Base-by-base conservation (phyloP, 2,329 filamentous ascomycete species). In the Xylaria digitata region DNA sequence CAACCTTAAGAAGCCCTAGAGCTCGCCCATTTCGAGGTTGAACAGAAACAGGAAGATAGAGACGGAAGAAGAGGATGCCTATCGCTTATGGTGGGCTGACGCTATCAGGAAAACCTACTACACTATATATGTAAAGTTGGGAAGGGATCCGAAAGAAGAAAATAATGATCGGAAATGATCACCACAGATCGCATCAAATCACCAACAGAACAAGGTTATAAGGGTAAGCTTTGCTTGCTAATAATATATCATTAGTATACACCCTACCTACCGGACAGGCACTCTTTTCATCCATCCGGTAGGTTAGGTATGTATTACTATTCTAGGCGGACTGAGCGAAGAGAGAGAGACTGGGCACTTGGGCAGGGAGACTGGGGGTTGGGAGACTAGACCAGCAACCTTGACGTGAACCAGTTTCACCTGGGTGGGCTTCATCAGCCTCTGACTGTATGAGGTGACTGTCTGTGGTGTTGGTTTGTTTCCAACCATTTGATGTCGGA, bases 381-480 rank as follows among this genome's bases (percentile, higher is more conserved):
- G 45, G 52, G 37, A 48, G 34, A 37, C 46, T 30, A 8, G 42
- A 61, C 45, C 54, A 46, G 46, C 43, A 68, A 58, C 62, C 59
- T 53, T 49, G 58, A 58, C 50, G 37, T 34, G 45, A 59, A 62
- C 26, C 21, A 52, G 70, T 72, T 72, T 72, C 71, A 72, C 57
- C 62, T 49, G 37, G 23, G 70, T 72, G 68, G 71, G 57, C 60
- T 59, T 32, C 40, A 48, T 60, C 60, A 63, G 63, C 61, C 57
- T 56, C 45, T 43, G 13, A 50, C 21, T 17, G 13, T 37, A 26
- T 26, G 26, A 26, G 26, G 26, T 26, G 26, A 26, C 26, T 26
- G 26, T 26, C 26, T 26, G 26, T 26, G 26, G 26, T 26, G 26
- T 30, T 15, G 21, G 9, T 40, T 40, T 40, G 37, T 40, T 53